These are phyloP conservation scores for Penicillium sp. DNA, from an alignment of 2,329 filamentous ascomycete genomes.

Conservation along the genomic window DNA sequence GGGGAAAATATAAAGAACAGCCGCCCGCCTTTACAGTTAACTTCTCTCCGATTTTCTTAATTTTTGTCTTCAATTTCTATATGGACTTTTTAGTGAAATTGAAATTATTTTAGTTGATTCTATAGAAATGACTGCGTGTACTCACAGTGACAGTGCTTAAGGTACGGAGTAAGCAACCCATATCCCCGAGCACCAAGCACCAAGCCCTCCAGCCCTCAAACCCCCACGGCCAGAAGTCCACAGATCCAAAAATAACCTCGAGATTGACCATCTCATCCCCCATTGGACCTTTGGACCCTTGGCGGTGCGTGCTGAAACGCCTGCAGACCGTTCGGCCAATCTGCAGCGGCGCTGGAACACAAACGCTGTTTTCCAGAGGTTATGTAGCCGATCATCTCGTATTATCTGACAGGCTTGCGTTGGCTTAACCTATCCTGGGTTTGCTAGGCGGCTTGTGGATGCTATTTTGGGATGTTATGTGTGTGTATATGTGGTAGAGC, in stretches of 20 bases:
- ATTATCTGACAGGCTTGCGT: background rate
- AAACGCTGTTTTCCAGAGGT: background rate
- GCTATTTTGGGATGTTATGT: slow-evolving; percentile 6
- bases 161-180: no score
- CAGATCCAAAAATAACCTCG: slow-evolving; percentile 19
- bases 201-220: background rate
- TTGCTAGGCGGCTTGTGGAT: background rate
- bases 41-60: background rate
- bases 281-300: slow-evolving; percentile 13
- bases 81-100: no score
- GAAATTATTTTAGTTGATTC: background rate
- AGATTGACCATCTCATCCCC: background rate
- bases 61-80: no score
- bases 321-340: slow-evolving; percentile 9
- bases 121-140: background rate
- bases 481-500: background rate
- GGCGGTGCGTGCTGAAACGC: slow-evolving; percentile 22
- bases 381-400: background rate
- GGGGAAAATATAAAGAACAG: background rate
- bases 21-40: background rate
- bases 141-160: background rate
- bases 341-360: background rate
- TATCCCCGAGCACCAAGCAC: background rate
- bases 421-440: background rate
- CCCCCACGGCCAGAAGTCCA: background rate